Evolutionary conservation across 768 basidiomycete species (phyloP), one percentile per base, ranked within the genome.

Genomic region (Plicaturopsis crispa): DNA sequence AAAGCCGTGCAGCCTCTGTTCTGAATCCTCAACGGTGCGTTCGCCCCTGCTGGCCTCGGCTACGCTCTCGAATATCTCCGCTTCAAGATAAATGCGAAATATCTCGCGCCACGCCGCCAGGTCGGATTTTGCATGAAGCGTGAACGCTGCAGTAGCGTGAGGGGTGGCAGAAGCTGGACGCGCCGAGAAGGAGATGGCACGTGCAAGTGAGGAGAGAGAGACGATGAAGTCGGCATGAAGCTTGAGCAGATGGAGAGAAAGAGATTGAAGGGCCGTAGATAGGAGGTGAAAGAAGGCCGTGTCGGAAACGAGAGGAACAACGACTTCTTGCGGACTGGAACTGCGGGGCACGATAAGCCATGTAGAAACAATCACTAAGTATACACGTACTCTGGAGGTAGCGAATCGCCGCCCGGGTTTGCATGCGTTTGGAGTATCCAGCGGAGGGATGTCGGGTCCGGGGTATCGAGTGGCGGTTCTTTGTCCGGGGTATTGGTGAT

Each of bases 61-160:
- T 8, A 75, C 56, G 24, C 73, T 75, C 54, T 93, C 90, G 48
- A 94, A 96, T 1, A 96, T 75, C 48, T 92, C 84, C 0, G 77
- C 67, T 48, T 94, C 90, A 34, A 84, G 68, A 57, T 94, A 96
- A 2, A 93, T 60, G 41, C 80, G 79, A 52, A 97, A 94, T 20
- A 96, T 81, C 59, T 89, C 80, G 17, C 93, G 67, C 93, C 93
- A 96, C 5, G 77, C 70, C 53, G 87, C 90, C 6, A 97, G 59
- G 48, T 97, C 92, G 8, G 33, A 34, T 13, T 34, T 28, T 8
- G 26, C 26, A 28, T 14, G 6, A 71, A 40, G 6, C 54, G 36
- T 2, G 77, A 70, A 44, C 84, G 72, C 0, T 67, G 57, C 7
- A 67, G 59, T 38, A 73, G 70, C 4, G 50, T 43, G 6, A 51